Conservation (phyloP, 352 stramenopile genomes). For the Plasmopara viticola region DNA sequence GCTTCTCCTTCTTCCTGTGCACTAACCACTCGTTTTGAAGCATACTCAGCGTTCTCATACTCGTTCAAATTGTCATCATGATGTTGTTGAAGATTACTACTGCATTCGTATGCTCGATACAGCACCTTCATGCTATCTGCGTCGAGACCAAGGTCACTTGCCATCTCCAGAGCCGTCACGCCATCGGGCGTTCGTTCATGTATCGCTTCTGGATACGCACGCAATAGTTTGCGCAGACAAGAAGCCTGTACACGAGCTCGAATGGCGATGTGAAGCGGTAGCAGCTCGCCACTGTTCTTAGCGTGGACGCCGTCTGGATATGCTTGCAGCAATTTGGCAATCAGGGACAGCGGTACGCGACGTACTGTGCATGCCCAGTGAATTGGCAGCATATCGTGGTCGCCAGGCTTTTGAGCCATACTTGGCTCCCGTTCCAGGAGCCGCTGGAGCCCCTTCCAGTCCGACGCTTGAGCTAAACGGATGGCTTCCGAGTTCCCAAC, state of each 20-base stretch:
- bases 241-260: constrained; percentile 35
- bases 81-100: constrained; percentile 12
- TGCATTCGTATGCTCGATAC: constrained; percentile 18
- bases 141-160: constrained; percentile 34
- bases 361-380: constrained; percentile 76
- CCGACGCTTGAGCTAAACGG: constrained; percentile 64
- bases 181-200: constrained; percentile 38
- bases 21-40: constrained; percentile 7
- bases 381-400: constrained; percentile 80
- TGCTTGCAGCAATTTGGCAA: constrained; percentile 51
- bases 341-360: constrained; percentile 51
- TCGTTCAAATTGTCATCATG: constrained; percentile 17
- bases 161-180: constrained; percentile 47
- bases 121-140: constrained; percentile 47
- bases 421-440: constrained; percentile 50
- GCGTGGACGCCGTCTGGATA: constrained; percentile 48
- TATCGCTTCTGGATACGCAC: constrained; percentile 47
- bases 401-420: constrained; percentile 42
- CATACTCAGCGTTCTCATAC: constrained; percentile 7
- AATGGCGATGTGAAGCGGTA: constrained; percentile 80
- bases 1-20: constrained; percentile 29
- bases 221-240: constrained; percentile 49
- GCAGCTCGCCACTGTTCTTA: constrained; percentile 57
- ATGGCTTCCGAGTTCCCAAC: constrained; percentile 54
- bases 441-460: constrained; percentile 64